These are phyloP conservation scores for Suillus plorans DNA, from an alignment of 768 basidiomycete genomes.

Conservation along the genomic window DNA sequence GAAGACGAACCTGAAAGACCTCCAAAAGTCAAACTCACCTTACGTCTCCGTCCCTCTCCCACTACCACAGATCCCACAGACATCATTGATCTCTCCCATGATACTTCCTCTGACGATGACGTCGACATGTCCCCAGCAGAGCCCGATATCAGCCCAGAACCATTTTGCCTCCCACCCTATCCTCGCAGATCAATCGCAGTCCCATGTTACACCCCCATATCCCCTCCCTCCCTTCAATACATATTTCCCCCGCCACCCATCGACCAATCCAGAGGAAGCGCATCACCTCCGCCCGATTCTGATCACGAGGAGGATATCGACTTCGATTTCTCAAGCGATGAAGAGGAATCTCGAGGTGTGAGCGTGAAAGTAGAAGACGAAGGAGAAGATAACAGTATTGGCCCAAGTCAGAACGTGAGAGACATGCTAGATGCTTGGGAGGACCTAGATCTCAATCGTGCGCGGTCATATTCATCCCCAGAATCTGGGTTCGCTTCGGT, in stretches of 20 bases:
- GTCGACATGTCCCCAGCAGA: constrained; percentile 18
- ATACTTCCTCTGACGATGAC: constrained; percentile 23
- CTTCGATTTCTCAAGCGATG: constrained; percentile 28
- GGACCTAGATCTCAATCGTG: constrained; percentile 43
- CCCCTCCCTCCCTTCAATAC: constrained; percentile 23
- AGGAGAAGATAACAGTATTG: constrained; percentile 26
- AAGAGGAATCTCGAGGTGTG: constrained; percentile 1
- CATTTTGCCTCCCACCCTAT: constrained; percentile 55
- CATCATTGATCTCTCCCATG: constrained; percentile 43
- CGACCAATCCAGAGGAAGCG: constrained; percentile 39
- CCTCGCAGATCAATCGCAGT: constrained; percentile 59
- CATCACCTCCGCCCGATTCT: constrained; percentile 72
- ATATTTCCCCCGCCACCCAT: constrained; percentile 23
- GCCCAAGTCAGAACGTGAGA: constrained; percentile 62
- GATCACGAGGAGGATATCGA: constrained; percentile 41
- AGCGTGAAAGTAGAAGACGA: constrained; percentile 19
- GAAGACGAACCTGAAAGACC: constrained; percentile 35
- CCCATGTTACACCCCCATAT: constrained; percentile 51
- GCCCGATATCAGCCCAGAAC: constrained; percentile 28
- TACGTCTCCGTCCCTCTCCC: constrained; percentile 52
- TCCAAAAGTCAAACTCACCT: constrained; percentile 69
- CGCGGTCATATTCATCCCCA: background rate
- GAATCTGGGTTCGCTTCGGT: constrained; percentile 6
- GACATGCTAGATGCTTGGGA: constrained; percentile 74
- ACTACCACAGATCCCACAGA: constrained; percentile 25